phyloP scores from a whole-genome alignment of 306 rosid species.

The Aeschynomene evenia region DNA sequence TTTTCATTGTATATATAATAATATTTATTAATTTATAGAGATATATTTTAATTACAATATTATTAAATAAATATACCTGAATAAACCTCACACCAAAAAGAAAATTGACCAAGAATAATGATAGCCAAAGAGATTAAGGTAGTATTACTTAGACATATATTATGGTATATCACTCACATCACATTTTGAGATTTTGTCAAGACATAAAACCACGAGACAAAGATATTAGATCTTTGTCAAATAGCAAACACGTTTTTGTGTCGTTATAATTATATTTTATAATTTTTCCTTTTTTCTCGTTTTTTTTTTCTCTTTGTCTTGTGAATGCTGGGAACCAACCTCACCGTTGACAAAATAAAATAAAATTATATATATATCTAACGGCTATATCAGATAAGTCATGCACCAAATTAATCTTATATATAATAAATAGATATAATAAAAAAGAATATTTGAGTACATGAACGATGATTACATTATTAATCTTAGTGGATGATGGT shows the following conservation, averaged over 20 bases:
- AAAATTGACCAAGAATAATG: background rate
- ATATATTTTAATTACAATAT: background rate
- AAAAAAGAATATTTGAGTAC: background rate
- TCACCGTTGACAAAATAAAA: conserved; percentile 22
- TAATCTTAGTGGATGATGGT: background rate
- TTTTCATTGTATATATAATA: no score
- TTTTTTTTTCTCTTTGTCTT: background rate
- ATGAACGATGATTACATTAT: background rate
- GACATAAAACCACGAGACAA: background rate
- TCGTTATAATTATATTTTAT: no score
- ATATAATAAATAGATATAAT: background rate
- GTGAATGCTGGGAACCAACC: conserved; percentile 14
- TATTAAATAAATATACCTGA: background rate
- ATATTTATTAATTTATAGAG: background rate
- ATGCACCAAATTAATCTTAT: conserved; percentile 12
- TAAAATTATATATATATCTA: background rate
- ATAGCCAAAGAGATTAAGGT: background rate
- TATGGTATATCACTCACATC: background rate
- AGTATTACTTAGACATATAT: background rate
- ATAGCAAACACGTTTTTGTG: background rate
- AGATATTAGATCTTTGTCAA: background rate
- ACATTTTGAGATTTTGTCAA: background rate
- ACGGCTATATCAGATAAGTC: background rate
- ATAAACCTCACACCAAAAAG: background rate
- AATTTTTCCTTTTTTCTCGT: background rate